Conservation (phyloP, 768 basidiomycete species). For the Termitomyces heimii region DNA sequence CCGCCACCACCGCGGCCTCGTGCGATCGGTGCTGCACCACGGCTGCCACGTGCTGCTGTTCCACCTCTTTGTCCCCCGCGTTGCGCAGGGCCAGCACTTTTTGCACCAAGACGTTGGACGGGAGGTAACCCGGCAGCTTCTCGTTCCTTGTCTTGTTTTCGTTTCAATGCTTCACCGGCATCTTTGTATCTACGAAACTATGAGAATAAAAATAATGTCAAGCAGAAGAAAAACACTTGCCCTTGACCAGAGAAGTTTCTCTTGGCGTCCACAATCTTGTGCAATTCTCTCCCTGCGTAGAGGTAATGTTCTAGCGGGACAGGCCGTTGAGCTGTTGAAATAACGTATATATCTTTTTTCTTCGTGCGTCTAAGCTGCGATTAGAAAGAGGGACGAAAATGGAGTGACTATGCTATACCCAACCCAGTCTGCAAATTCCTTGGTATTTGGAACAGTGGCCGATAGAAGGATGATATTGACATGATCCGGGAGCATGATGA, state of each 20-base stretch:
- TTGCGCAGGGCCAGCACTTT: constrained; percentile 54
- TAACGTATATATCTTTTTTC: constrained; percentile 99
- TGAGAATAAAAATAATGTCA: background rate
- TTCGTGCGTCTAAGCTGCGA: constrained; percentile 74
- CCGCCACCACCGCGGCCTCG: constrained; percentile 39
- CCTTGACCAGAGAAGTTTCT: constrained; percentile 70
- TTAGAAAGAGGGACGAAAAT: constrained; percentile 2
- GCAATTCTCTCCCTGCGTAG: constrained; percentile 88
- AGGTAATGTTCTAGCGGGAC: constrained; percentile 97
- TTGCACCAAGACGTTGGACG: constrained; percentile 77
- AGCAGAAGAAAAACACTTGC: constrained; percentile 28
- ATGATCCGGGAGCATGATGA: constrained; percentile 99
- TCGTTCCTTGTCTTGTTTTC: constrained; percentile 98
- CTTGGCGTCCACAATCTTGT: constrained; percentile 86
- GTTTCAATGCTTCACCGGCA: constrained; percentile 79
- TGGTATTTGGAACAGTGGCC: constrained; percentile 96
- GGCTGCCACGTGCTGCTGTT: constrained; percentile 33
- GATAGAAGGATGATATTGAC: constrained; percentile 96
- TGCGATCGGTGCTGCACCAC: constrained; percentile 25
- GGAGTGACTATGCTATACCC: constrained; percentile 48
- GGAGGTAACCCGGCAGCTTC: constrained; percentile 91
- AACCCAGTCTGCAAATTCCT: constrained; percentile 99
- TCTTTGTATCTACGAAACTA: constrained; percentile 66
- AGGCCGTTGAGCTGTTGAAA: constrained; percentile 92
- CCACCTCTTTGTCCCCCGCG: constrained; percentile 55